Evolutionary conservation across 164 flowering plant genomes (phyloP), one percentile per base, ranked within the genome.

Genomic region (Kingdonia uniflora): DNA sequence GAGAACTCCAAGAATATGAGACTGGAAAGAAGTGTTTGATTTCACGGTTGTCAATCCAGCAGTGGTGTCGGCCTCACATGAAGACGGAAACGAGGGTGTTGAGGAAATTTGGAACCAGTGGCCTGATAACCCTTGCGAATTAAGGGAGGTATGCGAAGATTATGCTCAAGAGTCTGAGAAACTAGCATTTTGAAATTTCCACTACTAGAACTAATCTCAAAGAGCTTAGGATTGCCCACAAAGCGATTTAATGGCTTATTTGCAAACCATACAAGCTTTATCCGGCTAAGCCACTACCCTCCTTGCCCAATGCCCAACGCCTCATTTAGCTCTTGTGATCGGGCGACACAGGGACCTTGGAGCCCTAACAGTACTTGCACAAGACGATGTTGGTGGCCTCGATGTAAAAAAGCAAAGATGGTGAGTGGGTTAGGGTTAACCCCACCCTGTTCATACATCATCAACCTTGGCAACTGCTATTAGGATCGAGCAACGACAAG

Each of bases 11-110:
- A 84, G 58, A 81, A 82, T 48, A 84, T 84, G 1, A 78, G 92
- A 84, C 55, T 84, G 94, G 88, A 84, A 84, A 59, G 80, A 85
- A 59, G 84, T 85, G 15, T 78, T 82, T 42, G 94, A 85, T 49
- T 74, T 62, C 42, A 51, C 57, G 12, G 65, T 62, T 16, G 24
- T 51, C 21, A 69, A 69, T 51, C 71, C 74, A 1, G 61, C 66
- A 0, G 6, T 77, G 11, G 14, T 80, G 6, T 78, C 89, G 0
- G 72, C 74, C 6, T 74, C 79, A 0, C 63, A 19, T 25, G 71
- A 60, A 2, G 61, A 63, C 38, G 58, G 51, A 22, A 69, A 72
- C 24, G 2, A 42, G 15, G 66, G 70, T 17, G 6, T 73, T 11
- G 66, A 53, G 42, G 51, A 35, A 42, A 6, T 75, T 26, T 20